Base-by-base conservation (phyloP, 352 stramenopile genomes). In the Blastocystis hominis region DNA sequence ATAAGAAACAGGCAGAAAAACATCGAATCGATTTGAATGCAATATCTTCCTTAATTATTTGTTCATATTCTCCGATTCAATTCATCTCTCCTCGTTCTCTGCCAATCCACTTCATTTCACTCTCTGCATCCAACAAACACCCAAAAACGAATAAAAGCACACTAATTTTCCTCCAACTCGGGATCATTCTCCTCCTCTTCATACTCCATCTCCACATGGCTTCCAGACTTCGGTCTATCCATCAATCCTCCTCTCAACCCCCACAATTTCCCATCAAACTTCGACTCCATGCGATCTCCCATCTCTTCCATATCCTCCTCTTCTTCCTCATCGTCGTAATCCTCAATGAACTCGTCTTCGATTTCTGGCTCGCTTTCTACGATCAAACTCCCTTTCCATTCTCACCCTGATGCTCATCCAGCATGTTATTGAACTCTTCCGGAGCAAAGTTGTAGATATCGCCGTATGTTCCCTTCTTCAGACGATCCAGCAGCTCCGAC, bases 391-490 rank as follows among this genome's bases (percentile, higher is more conserved):
- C 20, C 4, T 61, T n/a, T 20, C 24, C 30, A 55, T n/a, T n/a
- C 30, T 24, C n/a, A 75, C 66, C 75, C 36, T 89, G 44, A 36
- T 89, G 34, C 42, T 80, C 61, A 64, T 89, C 77, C 24, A 95
- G 89, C 69, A 95, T 92, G 55, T 94, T 94, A 79, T 93, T 91
- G 89, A 96, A 96, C 88, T 95, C 91, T 88, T 91, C 92, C 91
- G 97, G 93, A 61, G 95, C 95, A 91, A 98, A 99, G 91, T 98
- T 98, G 92, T 98, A 98, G 91, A 99, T 98, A 92, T 98, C 96
- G 78, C 96, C 96, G 91, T 99, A 98, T 3, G 95, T 98, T 89
- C 95, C 96, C 89, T 97, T 96, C 88, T 98, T 94, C 20, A 99
- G 91, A 54, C 96, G 93, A 90, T 98, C 94, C 38, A 98, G 92